phyloP scores from a whole-genome alignment of 2,329 filamentous ascomycete genomes.

The Fusarium verticillioides region DNA sequence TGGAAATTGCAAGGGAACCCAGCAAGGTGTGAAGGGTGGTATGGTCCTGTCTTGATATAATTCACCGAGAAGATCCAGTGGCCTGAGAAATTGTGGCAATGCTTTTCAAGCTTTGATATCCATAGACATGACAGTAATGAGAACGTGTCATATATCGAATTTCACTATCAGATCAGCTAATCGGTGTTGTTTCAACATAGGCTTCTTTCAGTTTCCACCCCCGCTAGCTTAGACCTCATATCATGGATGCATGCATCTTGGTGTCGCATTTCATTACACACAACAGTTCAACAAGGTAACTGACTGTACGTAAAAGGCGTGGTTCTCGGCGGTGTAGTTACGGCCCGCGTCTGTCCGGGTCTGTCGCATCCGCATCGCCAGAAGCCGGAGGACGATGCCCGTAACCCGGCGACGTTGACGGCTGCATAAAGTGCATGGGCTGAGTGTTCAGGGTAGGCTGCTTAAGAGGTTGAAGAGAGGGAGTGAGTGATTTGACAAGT shows the following conservation, averaged over 20 bases:
- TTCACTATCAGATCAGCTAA: conserved; percentile 14
- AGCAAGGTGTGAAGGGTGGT: neutral
- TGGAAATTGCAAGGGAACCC: conserved; percentile 2
- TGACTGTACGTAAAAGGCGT: conserved; percentile 15
- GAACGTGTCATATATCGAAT: conserved; percentile 10
- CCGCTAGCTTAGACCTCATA: conserved; percentile 25
- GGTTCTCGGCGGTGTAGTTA: conserved; percentile 11
- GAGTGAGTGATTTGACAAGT: conserved; percentile 2
- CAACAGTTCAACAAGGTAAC: conserved; percentile 16
- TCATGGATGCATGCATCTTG: neutral
- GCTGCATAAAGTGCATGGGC: neutral
- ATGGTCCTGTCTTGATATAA: conserved; percentile 1
- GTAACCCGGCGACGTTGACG: conserved; percentile 21
- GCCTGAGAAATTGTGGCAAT: conserved; percentile 19
- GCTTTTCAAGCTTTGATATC: neutral
- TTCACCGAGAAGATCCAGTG: conserved; percentile 22
- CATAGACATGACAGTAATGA: neutral
- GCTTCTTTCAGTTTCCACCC: conserved; percentile 19
- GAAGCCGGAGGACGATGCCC: conserved; percentile 29
- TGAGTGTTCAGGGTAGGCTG: neutral
- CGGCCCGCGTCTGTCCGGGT: conserved; percentile 32
- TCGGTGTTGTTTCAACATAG: neutral
- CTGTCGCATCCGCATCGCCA: conserved; percentile 33
- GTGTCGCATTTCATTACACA: neutral
- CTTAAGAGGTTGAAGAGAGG: neutral